Base-by-base conservation (phyloP, 768 basidiomycete genomes). In the Crucibulum laeve region DNA sequence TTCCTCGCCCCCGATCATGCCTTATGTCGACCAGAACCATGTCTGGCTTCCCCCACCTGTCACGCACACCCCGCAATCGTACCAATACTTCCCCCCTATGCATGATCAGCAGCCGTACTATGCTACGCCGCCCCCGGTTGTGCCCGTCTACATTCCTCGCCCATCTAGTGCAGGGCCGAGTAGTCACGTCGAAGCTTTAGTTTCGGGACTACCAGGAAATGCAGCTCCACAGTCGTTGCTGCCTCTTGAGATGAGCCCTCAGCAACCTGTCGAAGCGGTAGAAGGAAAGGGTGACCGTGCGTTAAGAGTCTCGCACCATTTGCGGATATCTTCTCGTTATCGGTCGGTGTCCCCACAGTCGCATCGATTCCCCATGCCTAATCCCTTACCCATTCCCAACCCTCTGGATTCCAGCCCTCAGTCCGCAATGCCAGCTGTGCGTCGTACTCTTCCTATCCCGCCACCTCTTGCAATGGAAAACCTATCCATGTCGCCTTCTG, bases 211-310 rank as follows among this genome's bases (percentile, higher is more conserved):
- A 10, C 71, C 73, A 14, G 47, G 56, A 5, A 54, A 58, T 22
- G 45, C 58, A 15, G 53, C 58, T 41, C 48, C 51, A 6, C 57
- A 56, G 48, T 53, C 60, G 38, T 52, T 58, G 44, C 26, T 57
- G 39, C 44, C 60, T 47, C 50, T 63, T 36, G 41, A 49, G 40
- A 11, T 42, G 40, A 33, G 44, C 46, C 38, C 42, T 54, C 5
- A 52, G n/a, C n/a, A n/a, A 42, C 14, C 41, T 47, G 8, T 52
- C 49, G 32, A 73, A 37, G 63, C 69, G 3, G 71, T 79, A 60
- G 77, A 77, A 52, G 79, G 79, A 25, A 81, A 81, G 54, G 84
- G 82, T 30, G 72, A 76, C 44, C 73, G 73, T 14, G 76, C 82
- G 15, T 70, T 74, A 3, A 72, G 81, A 10, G 70, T 82, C 33